Evolutionary conservation across 2,329 filamentous ascomycete genomes (phyloP), one percentile per base, ranked within the genome.

Genomic region (Stagonosporopsis cucurbitacearum): DNA sequence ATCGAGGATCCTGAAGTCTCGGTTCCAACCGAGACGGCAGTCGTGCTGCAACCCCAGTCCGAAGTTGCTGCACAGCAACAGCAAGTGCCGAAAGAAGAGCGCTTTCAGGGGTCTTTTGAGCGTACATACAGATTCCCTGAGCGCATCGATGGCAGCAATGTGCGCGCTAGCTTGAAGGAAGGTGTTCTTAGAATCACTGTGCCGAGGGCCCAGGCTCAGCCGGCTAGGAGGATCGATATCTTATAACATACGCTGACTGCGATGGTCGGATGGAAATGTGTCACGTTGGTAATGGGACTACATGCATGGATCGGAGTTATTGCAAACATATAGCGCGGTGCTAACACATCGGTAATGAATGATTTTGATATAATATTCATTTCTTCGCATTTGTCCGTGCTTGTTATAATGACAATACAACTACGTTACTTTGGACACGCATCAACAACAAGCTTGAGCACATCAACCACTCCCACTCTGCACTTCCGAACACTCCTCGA

Each of bases 121-220:
- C 84, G 88, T 60, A 84, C 81, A 56, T 91, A 91, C 78, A 84
- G 79, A 72, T 91, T 91, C 79, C 86, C 88, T 0, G 76, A 77
- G 48, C 83, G 82, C 25, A 82, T 91, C 58, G 85, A 89, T 68
- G 82, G 85, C 66, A 84, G 86, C 15, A 76, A 68, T 3, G 88
- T 91, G 51, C 79, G 75, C 40, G 88, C 88, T 45, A 80, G 71
- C 50, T 83, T 91, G 65, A 83, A 85, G 74, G 83, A 90, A 58
- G 88, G 88, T 25, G 80, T 90, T 60, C 78, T 91, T 62, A 84
- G 74, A 63, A 80, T 91, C 56, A 69, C 79, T 23, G 83, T 91
- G 17, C 88, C 88, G 46, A 91, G 89, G 81, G 82, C 84, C 23
- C 69, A 69, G 35, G 62, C 50, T 15, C 66, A 60, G 22, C 60